Percentiles rank a stretch among this genome's conserved stretches.
Evolutionary conservation across 1,139 yeast genomes (phyloP).

Genomic region (Zygosaccharomyces sapae): DNA sequence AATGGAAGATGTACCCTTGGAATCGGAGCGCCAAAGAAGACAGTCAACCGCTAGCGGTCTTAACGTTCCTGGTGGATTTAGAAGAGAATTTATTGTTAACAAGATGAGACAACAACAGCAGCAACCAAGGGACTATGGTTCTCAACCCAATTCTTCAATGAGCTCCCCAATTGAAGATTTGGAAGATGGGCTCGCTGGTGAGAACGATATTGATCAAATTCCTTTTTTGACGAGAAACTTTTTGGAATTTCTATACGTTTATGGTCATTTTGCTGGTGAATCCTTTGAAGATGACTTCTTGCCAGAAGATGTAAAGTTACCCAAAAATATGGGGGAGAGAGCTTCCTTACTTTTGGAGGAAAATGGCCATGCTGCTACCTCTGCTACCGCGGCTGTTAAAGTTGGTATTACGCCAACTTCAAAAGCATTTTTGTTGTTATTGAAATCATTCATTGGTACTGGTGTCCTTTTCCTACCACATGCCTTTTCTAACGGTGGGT

Average conservation of each 20-base stretch:
- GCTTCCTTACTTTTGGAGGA: slow-evolving; percentile 41
- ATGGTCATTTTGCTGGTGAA: slow-evolving; percentile 85
- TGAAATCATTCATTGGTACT: slow-evolving; percentile 73
- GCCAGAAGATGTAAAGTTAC: slow-evolving; percentile 47
- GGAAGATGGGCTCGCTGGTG: background rate
- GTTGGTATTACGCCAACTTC: slow-evolving; percentile 68
- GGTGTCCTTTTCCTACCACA: slow-evolving; percentile 71
- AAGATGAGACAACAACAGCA: slow-evolving; percentile 35
- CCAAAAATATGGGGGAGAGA: slow-evolving; percentile 43
- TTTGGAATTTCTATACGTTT: slow-evolving; percentile 66
- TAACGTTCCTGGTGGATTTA: slow-evolving; percentile 76
- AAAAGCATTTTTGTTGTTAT: slow-evolving; percentile 62
- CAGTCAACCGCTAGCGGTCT: slow-evolving; percentile 63
- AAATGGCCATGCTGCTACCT: slow-evolving; percentile 10
- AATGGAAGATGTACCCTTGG: slow-evolving; percentile 29
- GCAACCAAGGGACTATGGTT: slow-evolving; percentile 14
- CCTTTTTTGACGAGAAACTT: slow-evolving; percentile 63
- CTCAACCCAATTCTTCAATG: slow-evolving; percentile 12
- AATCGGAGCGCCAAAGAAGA: slow-evolving; percentile 40
- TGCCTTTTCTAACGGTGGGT: slow-evolving; percentile 72
- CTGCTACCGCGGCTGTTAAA: slow-evolving; percentile 24
- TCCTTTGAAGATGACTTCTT: slow-evolving; percentile 67
- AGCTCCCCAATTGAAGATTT: slow-evolving; percentile 9
- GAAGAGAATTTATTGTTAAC: slow-evolving; percentile 58
- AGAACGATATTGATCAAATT: slow-evolving; percentile 31